phyloP scores from a whole-genome alignment of 179 eudicot genomes.

The Heliamphora pulchella region DNA sequence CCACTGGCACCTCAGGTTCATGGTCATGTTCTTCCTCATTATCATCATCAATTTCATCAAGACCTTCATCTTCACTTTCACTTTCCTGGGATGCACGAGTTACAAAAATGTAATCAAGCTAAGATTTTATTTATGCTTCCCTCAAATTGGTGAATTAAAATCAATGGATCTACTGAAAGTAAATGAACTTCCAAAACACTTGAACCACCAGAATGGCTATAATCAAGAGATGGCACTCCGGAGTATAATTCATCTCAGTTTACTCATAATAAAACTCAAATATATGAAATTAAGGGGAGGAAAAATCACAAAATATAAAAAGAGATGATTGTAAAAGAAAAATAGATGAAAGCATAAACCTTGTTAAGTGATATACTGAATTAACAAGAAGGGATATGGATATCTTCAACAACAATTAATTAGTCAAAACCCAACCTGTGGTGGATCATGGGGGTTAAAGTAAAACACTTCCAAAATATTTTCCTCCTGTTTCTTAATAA shows the following conservation, averaged over 20 bases:
- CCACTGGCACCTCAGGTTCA: conserved; percentile 41
- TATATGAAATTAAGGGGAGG: not conserved
- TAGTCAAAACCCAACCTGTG: not conserved
- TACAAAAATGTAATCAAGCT: conserved; percentile 10
- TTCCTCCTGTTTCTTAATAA: not conserved
- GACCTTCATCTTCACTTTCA: conserved; percentile 72
- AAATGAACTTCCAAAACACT: not conserved
- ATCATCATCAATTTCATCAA: conserved; percentile 57
- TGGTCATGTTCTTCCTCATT: conserved; percentile 60
- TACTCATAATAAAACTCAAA: not conserved
- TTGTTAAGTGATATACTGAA: not conserved
- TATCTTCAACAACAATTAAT: not conserved
- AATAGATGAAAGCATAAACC: not conserved
- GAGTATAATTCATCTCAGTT: not conserved
- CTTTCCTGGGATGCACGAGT: conserved; percentile 39
- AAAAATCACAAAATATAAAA: too few species aligned
- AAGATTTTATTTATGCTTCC: too few species aligned
- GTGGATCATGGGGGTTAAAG: too few species aligned
- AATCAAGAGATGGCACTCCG: not conserved
- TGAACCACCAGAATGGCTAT: not conserved
- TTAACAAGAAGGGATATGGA: not conserved
- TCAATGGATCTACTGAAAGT: not conserved
- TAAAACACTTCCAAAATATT: not conserved
- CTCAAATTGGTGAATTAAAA: not conserved
- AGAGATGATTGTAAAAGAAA: not conserved